Base-by-base conservation (phyloP, 148 eudicot species). In the Rhododendron henanense region DNA sequence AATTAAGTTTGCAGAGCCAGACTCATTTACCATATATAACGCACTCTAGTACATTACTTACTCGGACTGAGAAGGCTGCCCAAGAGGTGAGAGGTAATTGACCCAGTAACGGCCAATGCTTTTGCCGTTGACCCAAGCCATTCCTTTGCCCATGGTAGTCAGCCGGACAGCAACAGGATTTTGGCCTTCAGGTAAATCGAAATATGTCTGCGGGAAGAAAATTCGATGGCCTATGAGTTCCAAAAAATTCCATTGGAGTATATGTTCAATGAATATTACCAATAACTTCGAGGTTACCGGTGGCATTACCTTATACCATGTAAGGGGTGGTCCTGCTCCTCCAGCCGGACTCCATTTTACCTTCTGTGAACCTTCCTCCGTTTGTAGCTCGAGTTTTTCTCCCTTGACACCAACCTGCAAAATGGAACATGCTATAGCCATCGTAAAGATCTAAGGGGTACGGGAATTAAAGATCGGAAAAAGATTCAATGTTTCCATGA, bases 21-120 rank as follows among this genome's bases (percentile, higher is more conserved):
- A 67, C 78, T 33, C 44, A 31, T 71, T 15, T 23, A 63, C 28
- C 71, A 23, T n/a, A 16, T 3, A 14, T 53, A 48, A 7, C 10
- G 19, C 41, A 13, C 7, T 35, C 10, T 44, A 2, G 11, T 59
- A 23, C 21, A 69, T 45, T 48, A 33, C 95, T 90, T 94, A 96
- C 99, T 95, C 98, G 84, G 89, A 84, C 87, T 96, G 99, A 67
- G 98, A 89, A 61, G 99, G 98, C 63, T 86, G 84, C 0, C 87
- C 86, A 53, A 91, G 89, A 77, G 95, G 91, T 6, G 97, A 90
- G n/a, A 87, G 86, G 88, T 78, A 94, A 87, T 86, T 83, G 23
- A 92, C 87, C 99, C 99, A 96, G 87, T 91, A 94, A 39, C 99
- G 97, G 37, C 98, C 99, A 7, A 96, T 91, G 91, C 90, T 91